These are phyloP conservation scores for Kwoniella bestiolae DNA, from an alignment of 768 basidiomycete genomes.

Conservation along the genomic window DNA sequence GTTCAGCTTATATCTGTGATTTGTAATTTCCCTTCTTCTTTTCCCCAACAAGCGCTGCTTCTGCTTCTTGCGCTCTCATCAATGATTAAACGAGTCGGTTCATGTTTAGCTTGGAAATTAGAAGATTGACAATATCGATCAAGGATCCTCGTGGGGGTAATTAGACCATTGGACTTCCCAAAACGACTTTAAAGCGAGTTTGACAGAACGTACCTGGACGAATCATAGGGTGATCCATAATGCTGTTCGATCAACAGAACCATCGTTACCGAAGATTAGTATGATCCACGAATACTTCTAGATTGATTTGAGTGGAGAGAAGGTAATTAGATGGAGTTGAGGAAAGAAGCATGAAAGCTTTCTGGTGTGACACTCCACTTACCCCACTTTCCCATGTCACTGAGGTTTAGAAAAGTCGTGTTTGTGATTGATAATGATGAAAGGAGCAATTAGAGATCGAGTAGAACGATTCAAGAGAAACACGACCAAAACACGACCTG, in stretches of 20 bases:
- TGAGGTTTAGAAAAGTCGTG: neutral
- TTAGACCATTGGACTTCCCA: neutral
- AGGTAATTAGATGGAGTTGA: neutral
- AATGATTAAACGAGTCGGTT: too few species aligned
- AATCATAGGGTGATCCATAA: neutral
- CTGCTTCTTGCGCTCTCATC: too few species aligned
- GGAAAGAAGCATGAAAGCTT: neutral
- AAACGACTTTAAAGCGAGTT: constrained; percentile 1
- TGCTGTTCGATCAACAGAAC: neutral
- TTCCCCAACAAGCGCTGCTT: too few species aligned
- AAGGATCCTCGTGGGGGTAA: neutral
- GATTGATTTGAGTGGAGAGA: neutral
- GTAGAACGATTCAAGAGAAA: neutral
- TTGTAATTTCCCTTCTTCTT: neutral
- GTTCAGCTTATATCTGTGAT: neutral
- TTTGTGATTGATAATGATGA: neutral
- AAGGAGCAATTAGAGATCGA: too few species aligned
- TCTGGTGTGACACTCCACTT: neutral
- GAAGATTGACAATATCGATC: too few species aligned
- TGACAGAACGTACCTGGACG: neutral
- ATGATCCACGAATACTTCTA: neutral
- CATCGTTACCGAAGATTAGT: neutral
- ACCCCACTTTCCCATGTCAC: neutral
- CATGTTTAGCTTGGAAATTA: too few species aligned
- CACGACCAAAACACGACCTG: neutral